A percentile compares a stretch with the other conserved stretches of the same genome.
These are phyloP conservation scores for Meira nashicola DNA, from an alignment of 1,284 basidiomycete genomes.

Conservation along the genomic window DNA sequence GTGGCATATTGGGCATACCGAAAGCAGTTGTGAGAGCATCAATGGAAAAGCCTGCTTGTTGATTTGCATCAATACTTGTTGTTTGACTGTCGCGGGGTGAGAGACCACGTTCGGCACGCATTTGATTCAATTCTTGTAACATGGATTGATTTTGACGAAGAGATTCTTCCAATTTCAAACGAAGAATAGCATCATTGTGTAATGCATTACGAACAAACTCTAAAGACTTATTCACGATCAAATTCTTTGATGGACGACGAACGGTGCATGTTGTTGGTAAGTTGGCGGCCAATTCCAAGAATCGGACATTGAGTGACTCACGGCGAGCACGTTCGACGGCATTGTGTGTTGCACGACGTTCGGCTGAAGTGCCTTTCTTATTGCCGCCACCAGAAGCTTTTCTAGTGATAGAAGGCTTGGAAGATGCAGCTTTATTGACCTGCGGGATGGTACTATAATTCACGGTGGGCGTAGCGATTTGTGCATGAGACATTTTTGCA, in stretches of 20 bases:
- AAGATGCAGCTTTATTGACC: background rate
- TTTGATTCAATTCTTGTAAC: constrained; percentile 36
- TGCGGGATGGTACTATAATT: too few relatives aligned
- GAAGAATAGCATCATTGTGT: constrained; percentile 32
- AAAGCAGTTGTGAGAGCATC: constrained; percentile 2
- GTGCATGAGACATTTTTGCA: too few relatives aligned
- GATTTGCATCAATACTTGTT: too few relatives aligned
- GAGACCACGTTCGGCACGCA: constrained; percentile 27
- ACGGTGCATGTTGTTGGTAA: constrained; percentile 39
- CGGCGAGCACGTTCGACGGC: constrained; percentile 44
- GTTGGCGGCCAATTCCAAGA: constrained; percentile 38
- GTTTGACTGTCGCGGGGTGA: constrained; percentile 11
- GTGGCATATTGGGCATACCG: background rate
- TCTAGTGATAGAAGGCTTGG: background rate
- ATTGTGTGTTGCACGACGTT: constrained; percentile 43
- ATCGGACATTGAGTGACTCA: constrained; percentile 40
- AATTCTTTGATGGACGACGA: constrained; percentile 39
- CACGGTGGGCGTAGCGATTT: too few relatives aligned
- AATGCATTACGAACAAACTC: constrained; percentile 42
- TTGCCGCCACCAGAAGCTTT: constrained; percentile 31
- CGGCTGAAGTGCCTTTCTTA: constrained; percentile 40
- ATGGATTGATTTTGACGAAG: constrained; percentile 30
- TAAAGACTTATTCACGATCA: constrained; percentile 45
- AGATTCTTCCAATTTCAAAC: constrained; percentile 33
- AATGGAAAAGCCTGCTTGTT: background rate